Conservation (phyloP, 768 basidiomycete species). For the Hygrophorus pudorinus region DNA sequence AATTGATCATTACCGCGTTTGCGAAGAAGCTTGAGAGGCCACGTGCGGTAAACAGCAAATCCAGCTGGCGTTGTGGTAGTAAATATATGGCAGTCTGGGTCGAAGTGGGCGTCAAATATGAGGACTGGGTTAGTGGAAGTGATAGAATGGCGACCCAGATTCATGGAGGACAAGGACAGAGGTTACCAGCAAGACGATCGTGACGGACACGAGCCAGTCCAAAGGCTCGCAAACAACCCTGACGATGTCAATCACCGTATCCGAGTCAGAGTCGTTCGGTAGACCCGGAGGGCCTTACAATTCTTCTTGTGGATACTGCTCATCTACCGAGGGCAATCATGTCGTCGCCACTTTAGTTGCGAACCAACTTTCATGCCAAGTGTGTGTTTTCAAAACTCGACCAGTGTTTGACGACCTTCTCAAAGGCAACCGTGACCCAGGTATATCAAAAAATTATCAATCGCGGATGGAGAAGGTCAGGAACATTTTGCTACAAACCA, state of each 20-base stretch:
- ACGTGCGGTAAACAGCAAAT: constrained; percentile 74
- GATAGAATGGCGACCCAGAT: constrained; percentile 79
- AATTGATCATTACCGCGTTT: constrained; percentile 55
- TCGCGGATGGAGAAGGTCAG: constrained; percentile 76
- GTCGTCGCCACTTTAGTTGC: constrained; percentile 36
- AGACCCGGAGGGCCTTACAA: constrained; percentile 23
- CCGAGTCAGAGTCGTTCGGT: constrained; percentile 18
- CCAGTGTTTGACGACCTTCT: background rate
- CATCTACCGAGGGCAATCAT: constrained; percentile 41
- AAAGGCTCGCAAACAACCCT: constrained; percentile 7
- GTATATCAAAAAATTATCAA: constrained; percentile 78
- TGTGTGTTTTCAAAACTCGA: constrained; percentile 16
- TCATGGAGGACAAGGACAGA: constrained; percentile 42
- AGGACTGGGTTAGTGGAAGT: constrained; percentile 64
- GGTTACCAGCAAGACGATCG: background rate
- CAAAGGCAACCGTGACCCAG: constrained; percentile 24
- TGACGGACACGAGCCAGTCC: background rate
- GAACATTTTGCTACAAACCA: constrained; percentile 79
- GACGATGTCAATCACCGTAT: constrained; percentile 15
- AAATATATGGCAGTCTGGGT: constrained; percentile 73
- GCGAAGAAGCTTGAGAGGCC: constrained; percentile 66
- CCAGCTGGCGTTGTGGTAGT: constrained; percentile 71
- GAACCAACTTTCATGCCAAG: constrained; percentile 42
- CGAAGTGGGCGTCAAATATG: constrained; percentile 71
- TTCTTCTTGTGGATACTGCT: constrained; percentile 62